Percentiles rank a stretch among this genome's conserved stretches.
Evolutionary conservation across 2,329 filamentous ascomycete species (phyloP).

Genomic region (Arachnopeziza araneosa): DNA sequence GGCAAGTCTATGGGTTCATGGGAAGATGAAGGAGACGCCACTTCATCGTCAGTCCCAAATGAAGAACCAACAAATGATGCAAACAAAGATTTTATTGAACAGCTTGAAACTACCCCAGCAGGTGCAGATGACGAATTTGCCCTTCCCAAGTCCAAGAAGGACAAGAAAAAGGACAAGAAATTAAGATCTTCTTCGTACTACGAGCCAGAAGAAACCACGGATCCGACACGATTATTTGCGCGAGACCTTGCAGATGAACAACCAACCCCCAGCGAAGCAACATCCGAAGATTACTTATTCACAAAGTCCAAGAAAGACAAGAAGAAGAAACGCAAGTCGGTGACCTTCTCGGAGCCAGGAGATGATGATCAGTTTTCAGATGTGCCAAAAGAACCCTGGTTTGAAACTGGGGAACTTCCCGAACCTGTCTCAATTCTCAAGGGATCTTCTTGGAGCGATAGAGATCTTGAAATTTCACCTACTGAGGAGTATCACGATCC

Average conservation of each 20-base stretch:
- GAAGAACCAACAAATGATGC: neutral
- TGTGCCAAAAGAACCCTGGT: neutral
- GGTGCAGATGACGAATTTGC: neutral
- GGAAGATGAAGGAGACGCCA: neutral
- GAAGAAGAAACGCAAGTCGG: constrained; percentile 1
- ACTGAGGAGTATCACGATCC: neutral
- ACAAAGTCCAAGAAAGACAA: neutral
- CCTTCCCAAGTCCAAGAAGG: constrained; percentile 32
- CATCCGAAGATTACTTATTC: neutral
- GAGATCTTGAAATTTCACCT: neutral
- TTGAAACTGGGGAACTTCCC: neutral
- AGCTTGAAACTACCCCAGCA: neutral
- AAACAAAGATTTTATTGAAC: neutral
- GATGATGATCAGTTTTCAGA: neutral
- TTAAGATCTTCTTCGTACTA: neutral
- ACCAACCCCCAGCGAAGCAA: neutral
- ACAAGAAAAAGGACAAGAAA: constrained; percentile 34
- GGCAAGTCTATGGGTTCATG: neutral
- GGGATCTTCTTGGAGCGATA: neutral
- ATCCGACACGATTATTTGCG: neutral
- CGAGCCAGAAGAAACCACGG: neutral
- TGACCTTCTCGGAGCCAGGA: neutral
- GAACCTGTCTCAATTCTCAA: neutral
- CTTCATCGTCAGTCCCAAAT: neutral
- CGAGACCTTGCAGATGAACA: neutral